Conservation (phyloP, 2,329 filamentous ascomycete species). For the Ophiostoma triangulosporum region DNA sequence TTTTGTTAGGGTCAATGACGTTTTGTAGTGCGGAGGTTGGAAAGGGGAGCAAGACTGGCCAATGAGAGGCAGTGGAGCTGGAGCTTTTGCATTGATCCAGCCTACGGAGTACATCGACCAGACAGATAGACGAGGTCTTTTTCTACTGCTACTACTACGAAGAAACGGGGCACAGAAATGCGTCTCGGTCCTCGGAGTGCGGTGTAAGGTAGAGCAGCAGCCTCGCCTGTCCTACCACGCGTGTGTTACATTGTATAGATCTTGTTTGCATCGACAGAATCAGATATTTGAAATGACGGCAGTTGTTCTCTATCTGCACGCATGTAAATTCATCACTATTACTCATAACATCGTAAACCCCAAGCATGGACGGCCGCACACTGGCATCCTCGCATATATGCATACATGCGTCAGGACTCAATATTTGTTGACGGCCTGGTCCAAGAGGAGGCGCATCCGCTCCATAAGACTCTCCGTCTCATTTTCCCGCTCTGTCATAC, state of each 20-base stretch:
- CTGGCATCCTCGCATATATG: not conserved
- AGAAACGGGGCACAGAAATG: not conserved
- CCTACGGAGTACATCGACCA: not conserved
- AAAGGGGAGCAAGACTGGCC: not conserved
- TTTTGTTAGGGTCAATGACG: not conserved
- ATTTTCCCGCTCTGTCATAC: constrained; percentile 11
- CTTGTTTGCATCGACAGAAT: not conserved
- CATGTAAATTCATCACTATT: not conserved
- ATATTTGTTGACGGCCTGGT: not conserved
- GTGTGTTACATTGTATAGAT: too few relatives aligned
- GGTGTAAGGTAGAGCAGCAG: not conserved
- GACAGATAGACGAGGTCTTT: not conserved
- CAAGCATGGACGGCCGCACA: not conserved
- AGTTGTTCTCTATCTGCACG: not conserved
- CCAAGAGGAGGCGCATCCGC: constrained; percentile 6
- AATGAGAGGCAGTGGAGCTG: constrained; percentile 1
- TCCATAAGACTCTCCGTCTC: constrained; percentile 5
- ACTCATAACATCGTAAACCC: not conserved
- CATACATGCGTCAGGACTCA: not conserved
- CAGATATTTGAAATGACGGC: not conserved
- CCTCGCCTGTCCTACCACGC: too few relatives aligned
- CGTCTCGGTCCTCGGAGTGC: not conserved
- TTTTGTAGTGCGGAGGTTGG: not conserved
- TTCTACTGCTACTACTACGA: not conserved
- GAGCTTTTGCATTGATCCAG: not conserved